These are phyloP conservation scores for Phytophthora ohioensis DNA, from an alignment of 352 stramenopile genomes.

Conservation along the genomic window DNA sequence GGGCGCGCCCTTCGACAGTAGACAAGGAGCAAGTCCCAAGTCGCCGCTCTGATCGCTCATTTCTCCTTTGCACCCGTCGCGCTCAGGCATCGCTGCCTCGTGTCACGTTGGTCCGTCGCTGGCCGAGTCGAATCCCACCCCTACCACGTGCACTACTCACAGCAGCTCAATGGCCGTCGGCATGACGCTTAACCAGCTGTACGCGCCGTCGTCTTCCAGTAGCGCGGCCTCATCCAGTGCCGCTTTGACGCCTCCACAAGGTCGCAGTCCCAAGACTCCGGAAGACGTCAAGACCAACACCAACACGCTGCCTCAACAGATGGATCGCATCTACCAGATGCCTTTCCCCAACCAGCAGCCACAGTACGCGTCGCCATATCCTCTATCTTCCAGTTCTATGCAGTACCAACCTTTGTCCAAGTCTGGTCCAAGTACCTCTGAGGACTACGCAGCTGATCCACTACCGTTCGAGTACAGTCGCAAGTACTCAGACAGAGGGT, in stretches of 20 bases:
- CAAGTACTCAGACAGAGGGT: slow-evolving; percentile 35
- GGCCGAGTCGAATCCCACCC: slow-evolving; percentile 26
- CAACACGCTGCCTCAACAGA: slow-evolving; percentile 18
- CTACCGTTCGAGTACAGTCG: slow-evolving; percentile 83
- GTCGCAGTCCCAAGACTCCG: slow-evolving; percentile 33
- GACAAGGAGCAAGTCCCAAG: slow-evolving; percentile 10
- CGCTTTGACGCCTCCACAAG: slow-evolving; percentile 31
- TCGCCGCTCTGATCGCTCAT: slow-evolving; percentile 26
- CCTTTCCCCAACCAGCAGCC: slow-evolving; percentile 27
- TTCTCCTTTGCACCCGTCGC: slow-evolving; percentile 32
- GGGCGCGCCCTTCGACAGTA: slow-evolving; percentile 19
- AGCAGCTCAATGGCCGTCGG: slow-evolving; percentile 54
- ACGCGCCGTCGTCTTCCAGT: slow-evolving; percentile 48
- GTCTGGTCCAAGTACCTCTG: slow-evolving; percentile 36
- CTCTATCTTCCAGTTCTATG: slow-evolving; percentile 23
- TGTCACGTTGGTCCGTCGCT: slow-evolving; percentile 37
- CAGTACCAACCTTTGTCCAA: slow-evolving; percentile 38
- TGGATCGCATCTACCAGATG: slow-evolving; percentile 47
- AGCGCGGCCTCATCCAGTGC: slow-evolving; percentile 8
- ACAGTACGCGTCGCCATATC: slow-evolving; percentile 34
- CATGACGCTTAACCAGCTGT: slow-evolving; percentile 83
- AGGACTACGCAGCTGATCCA: slow-evolving; percentile 82
- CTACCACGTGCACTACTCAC: slow-evolving; percentile 18
- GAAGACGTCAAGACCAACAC: slow-evolving; percentile 24
- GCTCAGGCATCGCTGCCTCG: slow-evolving; percentile 11